Conservation (phyloP, 768 basidiomycete species). For the Boletus reticulatus region DNA sequence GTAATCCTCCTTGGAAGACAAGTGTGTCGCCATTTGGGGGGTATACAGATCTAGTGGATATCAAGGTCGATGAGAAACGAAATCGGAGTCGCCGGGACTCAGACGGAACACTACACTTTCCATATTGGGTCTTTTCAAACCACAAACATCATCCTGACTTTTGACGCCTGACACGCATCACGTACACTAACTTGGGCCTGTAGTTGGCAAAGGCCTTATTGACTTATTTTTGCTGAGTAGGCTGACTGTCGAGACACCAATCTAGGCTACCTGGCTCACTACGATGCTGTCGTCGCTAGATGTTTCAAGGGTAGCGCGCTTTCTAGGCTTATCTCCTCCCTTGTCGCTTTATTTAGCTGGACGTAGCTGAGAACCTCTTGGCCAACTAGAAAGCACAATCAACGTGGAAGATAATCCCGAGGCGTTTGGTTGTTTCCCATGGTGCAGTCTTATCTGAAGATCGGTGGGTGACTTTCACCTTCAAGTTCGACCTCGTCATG, state of each 20-base stretch:
- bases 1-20: slow-evolving; percentile 44
- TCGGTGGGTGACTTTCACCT: background rate
- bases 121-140: slow-evolving; percentile 17
- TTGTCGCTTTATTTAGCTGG: slow-evolving; percentile 1
- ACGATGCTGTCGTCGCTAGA: background rate
- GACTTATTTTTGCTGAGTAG: background rate
- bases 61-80: background rate
- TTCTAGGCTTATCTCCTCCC: background rate
- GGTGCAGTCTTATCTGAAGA: background rate
- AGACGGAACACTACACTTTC: slow-evolving; percentile 22
- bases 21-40: slow-evolving; percentile 20
- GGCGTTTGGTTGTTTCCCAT: no score
- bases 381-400: no score
- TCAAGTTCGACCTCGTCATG: no score
- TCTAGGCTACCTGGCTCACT: background rate
- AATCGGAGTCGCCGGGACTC: background rate
- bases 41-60: slow-evolving; percentile 15
- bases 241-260: background rate
- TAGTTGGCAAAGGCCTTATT: background rate
- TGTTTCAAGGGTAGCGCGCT: background rate
- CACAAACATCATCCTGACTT: no score
- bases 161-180: no score
- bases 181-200: no score
- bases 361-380: background rate
- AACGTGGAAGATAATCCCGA: no score